Evolutionary conservation across 1,284 basidiomycete species (phyloP), one percentile per base, ranked within the genome.

Genomic region (Fomitopsis pinicola): DNA sequence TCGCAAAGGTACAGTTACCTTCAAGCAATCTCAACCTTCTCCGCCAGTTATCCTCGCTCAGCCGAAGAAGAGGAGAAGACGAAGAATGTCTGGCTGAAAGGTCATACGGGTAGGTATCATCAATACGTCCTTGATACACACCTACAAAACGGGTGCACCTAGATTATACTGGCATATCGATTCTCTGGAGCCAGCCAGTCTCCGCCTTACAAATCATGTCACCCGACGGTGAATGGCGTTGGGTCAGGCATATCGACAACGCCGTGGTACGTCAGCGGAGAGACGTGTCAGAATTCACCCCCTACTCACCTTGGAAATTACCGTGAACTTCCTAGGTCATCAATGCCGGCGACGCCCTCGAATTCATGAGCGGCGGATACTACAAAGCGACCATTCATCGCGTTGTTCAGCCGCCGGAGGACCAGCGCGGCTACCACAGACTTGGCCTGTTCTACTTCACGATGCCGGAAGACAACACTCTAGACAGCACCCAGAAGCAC

Each of bases 131-230:
- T 17, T 2, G 30, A 30, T 17, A 6, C 35, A 10, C 19, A 28
- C 12, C 17, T 33, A 36, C 10, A 6, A 36, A 50, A 3, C 30
- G n/a, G 15, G n/a, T 35, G 0, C 38, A 19, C 6, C 30, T 42
- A 86, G 85, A 87, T 65, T 77, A 82, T 62, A 83, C 81, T 9
- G 79, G 77, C 5, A 73, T 88, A 56, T 82, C 80, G 1, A 78
- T 86, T 9, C 70, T 87, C 6, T 86, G 80, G 74, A 83, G 82
- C 54, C 86, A 87, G 61, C 85, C 85, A 0, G 79, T 87, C 1
- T 74, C 81, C 1, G 84, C 76, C 0, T 74, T 87, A 15, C 86
- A 88, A 59, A 85, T 88, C 46, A 70, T 83, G 5, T 75, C 77
- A 0, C 76, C 67, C 5, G 80, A 84, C 42, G 81, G 80, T 0